Evolutionary conservation across 169 alveolate species (phyloP), one percentile per base, ranked within the genome.

Genomic region (Plasmodium reichenowi): DNA sequence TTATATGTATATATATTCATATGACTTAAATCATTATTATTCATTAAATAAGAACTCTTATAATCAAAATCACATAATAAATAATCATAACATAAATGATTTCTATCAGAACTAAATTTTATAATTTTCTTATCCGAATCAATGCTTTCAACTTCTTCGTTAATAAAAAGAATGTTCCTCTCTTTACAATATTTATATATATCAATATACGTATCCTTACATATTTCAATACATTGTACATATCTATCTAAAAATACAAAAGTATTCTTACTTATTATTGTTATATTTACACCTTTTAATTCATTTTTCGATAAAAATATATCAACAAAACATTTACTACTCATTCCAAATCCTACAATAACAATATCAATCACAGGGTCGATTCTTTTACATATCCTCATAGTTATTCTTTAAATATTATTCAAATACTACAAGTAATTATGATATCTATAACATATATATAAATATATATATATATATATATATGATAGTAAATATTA

Each of bases 351-450:
- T 9, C 92, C 92, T 32, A 86, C 62, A 32, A 86, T 58, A 47
- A 86, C 92, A 15, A 86, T 86, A 59, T 86, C 92, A 32, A 86
- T 62, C 67, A 86, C 88, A 13, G 92, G 92, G 17, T 86, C 92
- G 1, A 86, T 71, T 63, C 72, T 48, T 56, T 86, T 86, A 54
- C 92, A 86, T 47, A 86, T 86, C 64, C 92, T 17, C 92, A 86
- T 86, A 7, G 10, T 86, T 10, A 38, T 32, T 32, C 45, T 32
- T 32, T 32, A 32, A 32, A 32, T 32, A 4, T 32, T 32, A 32
- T 32, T 32, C 9, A 32, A 4, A 32, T 32, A 32, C 1, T 3
- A 4, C 38, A 29, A 3, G 7, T 4, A 32, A 5, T 32, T 32
- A 32, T 32, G 6, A 32, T 32, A 32, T 6, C 8, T 5, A 32